Percentiles rank a stretch among this genome's conserved stretches.
phyloP scores from a whole-genome alignment of 2,329 filamentous ascomycete genomes.

The Cyclaneusma minus region DNA sequence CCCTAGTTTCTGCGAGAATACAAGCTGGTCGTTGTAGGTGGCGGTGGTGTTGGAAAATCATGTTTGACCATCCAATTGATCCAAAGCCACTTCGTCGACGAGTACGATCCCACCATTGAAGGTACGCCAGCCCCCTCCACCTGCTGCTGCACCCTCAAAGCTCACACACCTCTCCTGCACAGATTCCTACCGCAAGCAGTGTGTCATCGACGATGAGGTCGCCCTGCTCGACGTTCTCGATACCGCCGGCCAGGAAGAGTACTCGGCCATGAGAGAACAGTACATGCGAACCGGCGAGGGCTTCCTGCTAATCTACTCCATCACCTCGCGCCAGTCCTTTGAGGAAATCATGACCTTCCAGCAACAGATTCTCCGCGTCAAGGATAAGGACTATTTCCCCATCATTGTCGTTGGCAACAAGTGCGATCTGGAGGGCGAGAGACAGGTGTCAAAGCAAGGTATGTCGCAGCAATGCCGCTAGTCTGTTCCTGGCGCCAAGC shows the following conservation, averaged over 20 bases:
- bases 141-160: slow-evolving; percentile 2
- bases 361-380: slow-evolving; percentile 94
- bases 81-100: slow-evolving; percentile 95
- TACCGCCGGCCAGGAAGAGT: slow-evolving; percentile 96
- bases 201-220: slow-evolving; percentile 95
- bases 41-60: slow-evolving; percentile 97
- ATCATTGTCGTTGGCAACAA: slow-evolving; percentile 99
- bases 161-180: slow-evolving; percentile 6
- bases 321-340: slow-evolving; percentile 92
- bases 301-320: slow-evolving; percentile 95
- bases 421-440: slow-evolving; percentile 89
- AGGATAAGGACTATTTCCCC: slow-evolving; percentile 99
- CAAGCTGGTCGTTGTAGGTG: slow-evolving; percentile 92
- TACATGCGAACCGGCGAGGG: slow-evolving; percentile 99
- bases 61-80: slow-evolving; percentile 96
- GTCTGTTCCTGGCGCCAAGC: neutral
- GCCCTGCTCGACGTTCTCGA: slow-evolving; percentile 95
- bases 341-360: slow-evolving; percentile 98
- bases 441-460: slow-evolving; percentile 88
- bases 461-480: slow-evolving; percentile 20
- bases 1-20: slow-evolving; percentile 73
- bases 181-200: slow-evolving; percentile 99
- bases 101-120: slow-evolving; percentile 99
- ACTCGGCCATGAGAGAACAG: slow-evolving; percentile 97
- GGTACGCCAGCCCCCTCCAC: slow-evolving; percentile 36